Base-by-base conservation (phyloP, 441 rosid species). In the Erysimum cheiri region DNA sequence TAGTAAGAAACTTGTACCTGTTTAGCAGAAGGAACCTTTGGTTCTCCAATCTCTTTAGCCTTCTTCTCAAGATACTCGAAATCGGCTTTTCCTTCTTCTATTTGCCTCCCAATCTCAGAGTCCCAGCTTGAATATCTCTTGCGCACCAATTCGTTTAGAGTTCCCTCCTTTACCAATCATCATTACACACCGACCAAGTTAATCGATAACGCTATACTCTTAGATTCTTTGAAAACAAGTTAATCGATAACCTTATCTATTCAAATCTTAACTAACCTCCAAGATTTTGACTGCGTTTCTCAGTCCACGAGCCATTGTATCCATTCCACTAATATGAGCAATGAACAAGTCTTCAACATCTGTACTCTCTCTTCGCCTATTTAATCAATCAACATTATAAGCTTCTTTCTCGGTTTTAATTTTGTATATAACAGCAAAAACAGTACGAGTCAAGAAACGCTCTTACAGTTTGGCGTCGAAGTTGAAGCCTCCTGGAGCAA, bases 401-500 rank as follows among this genome's bases (percentile, higher is more conserved):
- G 32, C 71, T 31, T 57, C 53, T 60, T 64, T 47, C 19, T 46
- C 0, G 17, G 13, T 64, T 48, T 19, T 46, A 35, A 19, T 22
- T 8, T 40, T 50, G 19, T 14, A 60, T 68, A 40, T 36, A 74
- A 52, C 29, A n/a, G 9, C 2, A 61, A 59, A 28, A 60, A 58
- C 63, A 24, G 3, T 39, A 17, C 0, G 52, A 58, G 26, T 52
- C 59, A 59, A 64, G 63, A 11, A 67, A 35, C 55, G 61, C 24
- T 71, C 89, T 80, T 53, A 95, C 98, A 95, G 72, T 88, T 95
- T 95, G 31, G 99, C 98, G 74, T 95, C 99, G 15, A 95, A 95
- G 83, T 95, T 95, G 88, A 95, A 90, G 43, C 99, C 99, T 69
- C 99, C 99, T 3, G 98, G 99, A 31, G 98, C 92, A 73, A 95